These are phyloP conservation scores for Aspergillus carlsbadensis DNA, from an alignment of 495 filamentous ascomycete species.

Conservation along the genomic window DNA sequence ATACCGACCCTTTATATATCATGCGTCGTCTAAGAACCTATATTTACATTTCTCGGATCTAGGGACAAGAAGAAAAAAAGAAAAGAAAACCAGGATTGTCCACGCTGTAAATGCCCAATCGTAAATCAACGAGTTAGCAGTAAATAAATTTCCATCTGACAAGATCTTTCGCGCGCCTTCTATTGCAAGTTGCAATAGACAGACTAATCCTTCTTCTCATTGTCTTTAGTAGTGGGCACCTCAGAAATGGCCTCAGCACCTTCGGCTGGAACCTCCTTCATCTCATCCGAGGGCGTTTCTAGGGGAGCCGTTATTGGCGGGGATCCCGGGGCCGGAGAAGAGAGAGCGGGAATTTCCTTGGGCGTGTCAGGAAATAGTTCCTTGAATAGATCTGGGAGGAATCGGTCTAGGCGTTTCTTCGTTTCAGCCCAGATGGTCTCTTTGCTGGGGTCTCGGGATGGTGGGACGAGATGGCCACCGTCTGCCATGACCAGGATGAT, in stretches of 20 bases:
- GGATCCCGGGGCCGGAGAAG: not conserved
- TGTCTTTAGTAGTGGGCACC: not conserved
- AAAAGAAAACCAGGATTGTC: constrained; percentile 5
- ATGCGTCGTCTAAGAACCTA: not conserved
- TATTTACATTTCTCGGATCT: constrained; percentile 19
- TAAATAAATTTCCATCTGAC: not conserved
- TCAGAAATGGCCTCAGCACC: not conserved
- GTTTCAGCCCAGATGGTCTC: constrained; percentile 62
- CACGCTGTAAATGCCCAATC: constrained; percentile 24
- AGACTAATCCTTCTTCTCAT: constrained; percentile 1
- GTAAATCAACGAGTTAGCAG: constrained; percentile 1
- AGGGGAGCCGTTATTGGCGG: not conserved
- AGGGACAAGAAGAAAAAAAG: no score
- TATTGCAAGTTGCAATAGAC: not conserved
- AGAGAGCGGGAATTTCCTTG: not conserved
- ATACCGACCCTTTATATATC: no score
- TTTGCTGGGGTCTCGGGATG: constrained; percentile 44
- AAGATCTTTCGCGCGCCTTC: not conserved
- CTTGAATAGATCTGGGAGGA: constrained; percentile 71
- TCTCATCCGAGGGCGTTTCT: constrained; percentile 2
- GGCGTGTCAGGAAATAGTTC: constrained; percentile 47
- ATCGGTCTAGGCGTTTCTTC: constrained; percentile 85
- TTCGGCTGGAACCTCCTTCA: not conserved
- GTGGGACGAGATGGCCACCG: constrained; percentile 79
- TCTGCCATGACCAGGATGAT: constrained; percentile 94